A percentile compares a stretch with the other conserved stretches of the same genome.
phyloP scores from a whole-genome alignment of 441 rosid species.

The Adansonia gregorii region DNA sequence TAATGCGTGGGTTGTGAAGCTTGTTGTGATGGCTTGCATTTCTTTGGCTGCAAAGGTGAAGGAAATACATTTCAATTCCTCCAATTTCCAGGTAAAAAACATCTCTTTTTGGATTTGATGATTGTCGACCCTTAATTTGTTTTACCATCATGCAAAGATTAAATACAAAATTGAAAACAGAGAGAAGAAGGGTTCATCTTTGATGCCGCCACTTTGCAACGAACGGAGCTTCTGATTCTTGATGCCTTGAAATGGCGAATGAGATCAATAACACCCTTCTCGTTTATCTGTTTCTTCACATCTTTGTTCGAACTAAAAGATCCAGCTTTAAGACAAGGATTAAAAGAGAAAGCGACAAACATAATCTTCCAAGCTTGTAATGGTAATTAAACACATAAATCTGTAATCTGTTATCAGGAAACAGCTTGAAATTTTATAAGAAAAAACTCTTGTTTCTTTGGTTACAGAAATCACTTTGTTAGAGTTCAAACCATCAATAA shows the following conservation, averaged over 20 bases:
- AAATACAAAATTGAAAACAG: conserved; percentile 30
- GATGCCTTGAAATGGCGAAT: conserved; percentile 66
- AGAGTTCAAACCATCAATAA: conserved; percentile 58
- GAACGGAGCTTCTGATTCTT: conserved; percentile 62
- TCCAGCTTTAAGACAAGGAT: conserved; percentile 43
- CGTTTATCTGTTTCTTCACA: conserved; percentile 53
- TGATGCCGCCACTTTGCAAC: conserved; percentile 43
- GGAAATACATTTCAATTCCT: conserved; percentile 35
- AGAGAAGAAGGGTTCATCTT: conserved; percentile 41
- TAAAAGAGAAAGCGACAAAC: conserved; percentile 52
- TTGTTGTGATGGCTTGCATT: conserved; percentile 51
- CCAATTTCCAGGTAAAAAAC: conserved; percentile 48
- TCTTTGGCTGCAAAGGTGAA: conserved; percentile 71
- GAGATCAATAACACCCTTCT: conserved; percentile 72
- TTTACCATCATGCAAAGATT: conserved; percentile 12
- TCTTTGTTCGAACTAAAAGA: conserved; percentile 48
- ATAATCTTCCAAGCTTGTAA: conserved; percentile 54
- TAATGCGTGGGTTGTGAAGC: conserved; percentile 57
- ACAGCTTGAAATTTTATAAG: conserved; percentile 9
- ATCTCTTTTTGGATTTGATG: neutral
- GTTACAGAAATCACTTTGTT: conserved; percentile 48
- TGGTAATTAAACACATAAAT: conserved; percentile 36
- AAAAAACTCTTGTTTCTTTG: neutral
- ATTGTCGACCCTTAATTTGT: neutral
- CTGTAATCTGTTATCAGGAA: neutral